Evolutionary conservation across 305 asterid species (phyloP).

Genomic region (Fraxinus dipetala): DNA sequence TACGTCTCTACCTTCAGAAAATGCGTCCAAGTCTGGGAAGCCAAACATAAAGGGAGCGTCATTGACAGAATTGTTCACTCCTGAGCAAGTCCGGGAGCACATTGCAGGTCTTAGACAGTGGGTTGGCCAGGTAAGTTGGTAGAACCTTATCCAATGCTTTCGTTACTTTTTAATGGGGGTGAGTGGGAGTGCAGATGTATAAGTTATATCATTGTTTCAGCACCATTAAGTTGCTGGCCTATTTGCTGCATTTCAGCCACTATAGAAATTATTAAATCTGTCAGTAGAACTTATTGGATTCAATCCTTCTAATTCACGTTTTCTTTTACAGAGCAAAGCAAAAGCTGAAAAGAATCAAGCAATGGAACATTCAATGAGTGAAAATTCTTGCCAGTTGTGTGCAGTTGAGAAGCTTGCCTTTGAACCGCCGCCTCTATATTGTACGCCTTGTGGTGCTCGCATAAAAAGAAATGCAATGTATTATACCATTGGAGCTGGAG

Average conservation of each 20-base stretch:
- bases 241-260: conserved; percentile 16
- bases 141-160: conserved; percentile 13
- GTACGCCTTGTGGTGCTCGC: conserved; percentile 95
- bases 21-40: conserved; percentile 80
- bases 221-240: conserved; percentile 18
- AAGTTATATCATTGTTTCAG: conserved; percentile 11
- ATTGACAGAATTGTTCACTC: conserved; percentile 86
- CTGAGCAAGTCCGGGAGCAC: conserved; percentile 89
- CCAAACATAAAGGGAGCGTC: conserved; percentile 90
- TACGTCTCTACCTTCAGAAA: conserved; percentile 50
- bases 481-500: conserved; percentile 88
- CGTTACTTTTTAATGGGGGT: conserved; percentile 4
- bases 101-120: conserved; percentile 86
- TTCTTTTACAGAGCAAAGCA: conserved; percentile 73
- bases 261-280: conserved; percentile 3
- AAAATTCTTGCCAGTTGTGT: conserved; percentile 94
- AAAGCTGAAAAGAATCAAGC: conserved; percentile 96
- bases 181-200: neutral
- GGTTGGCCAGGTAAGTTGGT: conserved; percentile 90
- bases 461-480: conserved; percentile 90
- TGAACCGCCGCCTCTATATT: conserved; percentile 90
- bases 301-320: conserved; percentile 18
- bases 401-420: conserved; percentile 92
- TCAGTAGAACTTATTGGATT: conserved; percentile 12
- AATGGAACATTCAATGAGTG: conserved; percentile 86